phyloP scores from a whole-genome alignment of 495 filamentous ascomycete species.

The Penicillium pulvis region DNA sequence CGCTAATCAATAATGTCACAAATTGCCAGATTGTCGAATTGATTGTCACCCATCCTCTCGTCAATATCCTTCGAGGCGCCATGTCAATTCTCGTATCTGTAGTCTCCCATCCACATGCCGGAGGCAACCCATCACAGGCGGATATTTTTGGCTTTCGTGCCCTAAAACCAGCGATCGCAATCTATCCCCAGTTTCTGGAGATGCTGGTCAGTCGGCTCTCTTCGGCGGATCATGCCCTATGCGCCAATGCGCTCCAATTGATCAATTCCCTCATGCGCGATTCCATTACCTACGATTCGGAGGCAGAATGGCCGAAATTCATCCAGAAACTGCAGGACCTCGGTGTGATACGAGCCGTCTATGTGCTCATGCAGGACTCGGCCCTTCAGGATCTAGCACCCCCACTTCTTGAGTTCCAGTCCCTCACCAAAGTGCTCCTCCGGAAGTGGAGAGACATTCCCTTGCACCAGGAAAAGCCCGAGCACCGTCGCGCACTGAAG shows the following conservation, averaged over 20 bases:
- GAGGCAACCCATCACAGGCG: conserved; percentile 41
- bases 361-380: conserved; percentile 87
- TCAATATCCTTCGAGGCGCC: conserved; percentile 94
- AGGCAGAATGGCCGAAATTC: conserved; percentile 88
- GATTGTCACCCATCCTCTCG: conserved; percentile 92
- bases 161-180: conserved; percentile 85
- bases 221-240: conserved; percentile 92
- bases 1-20: not conserved
- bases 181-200: conserved; percentile 91
- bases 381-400: conserved; percentile 92
- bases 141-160: conserved; percentile 81
- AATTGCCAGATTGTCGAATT: conserved; percentile 76
- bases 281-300: conserved; percentile 78
- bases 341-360: conserved; percentile 90
- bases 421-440: conserved; percentile 84
- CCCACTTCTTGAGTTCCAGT: conserved; percentile 91
- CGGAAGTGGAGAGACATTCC: conserved; percentile 87
- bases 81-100: conserved; percentile 95
- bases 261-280: conserved; percentile 96
- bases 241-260: conserved; percentile 91
- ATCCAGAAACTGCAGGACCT: conserved; percentile 91
- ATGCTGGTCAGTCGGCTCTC: conserved; percentile 88
- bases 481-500: conserved; percentile 86
- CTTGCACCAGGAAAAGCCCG: conserved; percentile 81
- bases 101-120: conserved; percentile 75